These are phyloP conservation scores for Rhodotorula toruloides DNA, from an alignment of 768 basidiomycete species.

Conservation along the genomic window DNA sequence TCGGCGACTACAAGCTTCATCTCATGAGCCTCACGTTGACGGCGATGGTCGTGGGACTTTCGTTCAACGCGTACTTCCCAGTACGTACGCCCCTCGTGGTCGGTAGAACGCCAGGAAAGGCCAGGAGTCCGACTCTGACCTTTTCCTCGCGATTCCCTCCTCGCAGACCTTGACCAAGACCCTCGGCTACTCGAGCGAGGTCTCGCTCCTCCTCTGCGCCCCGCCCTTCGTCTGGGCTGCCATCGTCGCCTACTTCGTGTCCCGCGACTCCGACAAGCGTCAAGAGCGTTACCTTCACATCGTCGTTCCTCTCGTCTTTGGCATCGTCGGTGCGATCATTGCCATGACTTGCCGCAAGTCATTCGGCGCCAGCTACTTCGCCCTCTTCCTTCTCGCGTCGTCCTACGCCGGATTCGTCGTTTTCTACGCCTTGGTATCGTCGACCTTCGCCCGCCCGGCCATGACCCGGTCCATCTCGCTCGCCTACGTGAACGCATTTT, in stretches of 20 bases:
- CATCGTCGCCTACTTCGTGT: conserved; percentile 34
- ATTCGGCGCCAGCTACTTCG: conserved; percentile 37
- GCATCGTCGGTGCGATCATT: conserved; percentile 65
- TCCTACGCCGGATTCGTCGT: conserved; percentile 67
- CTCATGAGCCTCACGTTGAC: conserved; percentile 22
- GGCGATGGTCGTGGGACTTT: conserved; percentile 29
- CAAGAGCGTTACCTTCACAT: conserved; percentile 71
- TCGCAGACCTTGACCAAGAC: conserved; percentile 40
- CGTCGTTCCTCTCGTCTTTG: conserved; percentile 54
- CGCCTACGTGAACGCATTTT: conserved; percentile 50
- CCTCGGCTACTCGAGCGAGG: conserved; percentile 43
- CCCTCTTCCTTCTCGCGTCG: conserved; percentile 50
- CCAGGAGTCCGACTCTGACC: conserved; percentile 38
- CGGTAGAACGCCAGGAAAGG: neutral
- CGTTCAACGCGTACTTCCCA: conserved; percentile 19
- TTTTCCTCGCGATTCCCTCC: conserved; percentile 1
- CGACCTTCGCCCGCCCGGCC: conserved; percentile 66
- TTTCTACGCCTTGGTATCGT: conserved; percentile 46
- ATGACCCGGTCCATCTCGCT: conserved; percentile 85
- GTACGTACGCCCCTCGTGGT: neutral
- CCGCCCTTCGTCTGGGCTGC: conserved; percentile 43
- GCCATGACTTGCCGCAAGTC: conserved; percentile 62
- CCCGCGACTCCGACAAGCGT: conserved; percentile 61
- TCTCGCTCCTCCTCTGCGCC: conserved; percentile 44
- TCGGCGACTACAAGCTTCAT: conserved; percentile 34